Conservation (phyloP, 345 rosid genomes). For the Melaleuca alternifolia region DNA sequence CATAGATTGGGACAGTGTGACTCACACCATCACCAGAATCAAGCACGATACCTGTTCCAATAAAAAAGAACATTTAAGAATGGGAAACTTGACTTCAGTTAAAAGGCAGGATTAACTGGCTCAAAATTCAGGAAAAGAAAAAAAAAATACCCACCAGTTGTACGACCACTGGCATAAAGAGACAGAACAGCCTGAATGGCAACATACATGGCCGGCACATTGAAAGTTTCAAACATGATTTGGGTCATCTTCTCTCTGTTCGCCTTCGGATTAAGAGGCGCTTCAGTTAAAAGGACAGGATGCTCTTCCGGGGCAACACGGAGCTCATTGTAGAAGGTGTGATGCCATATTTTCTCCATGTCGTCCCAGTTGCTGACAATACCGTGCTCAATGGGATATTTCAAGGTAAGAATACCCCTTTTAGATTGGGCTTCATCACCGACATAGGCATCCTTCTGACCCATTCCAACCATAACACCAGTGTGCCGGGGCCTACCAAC, state of each 20-base stretch:
- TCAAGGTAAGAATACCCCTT: slow-evolving; percentile 61
- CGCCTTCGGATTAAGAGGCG: slow-evolving; percentile 51
- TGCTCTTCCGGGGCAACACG: slow-evolving; percentile 57
- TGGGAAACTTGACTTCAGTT: neutral
- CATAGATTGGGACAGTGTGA: slow-evolving; percentile 53
- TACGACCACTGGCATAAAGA: slow-evolving; percentile 48
- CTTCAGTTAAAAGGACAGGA: slow-evolving; percentile 47
- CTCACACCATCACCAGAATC: slow-evolving; percentile 67
- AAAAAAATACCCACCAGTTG: slow-evolving; percentile 19
- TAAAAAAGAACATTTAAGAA: neutral
- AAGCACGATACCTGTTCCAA: slow-evolving; percentile 36
- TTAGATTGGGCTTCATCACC: slow-evolving; percentile 66
- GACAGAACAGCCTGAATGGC: slow-evolving; percentile 51
- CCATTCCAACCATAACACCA: slow-evolving; percentile 72
- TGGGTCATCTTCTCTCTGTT: slow-evolving; percentile 63
- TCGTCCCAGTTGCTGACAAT: slow-evolving; percentile 71
- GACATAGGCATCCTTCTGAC: slow-evolving; percentile 58
- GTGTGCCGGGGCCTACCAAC: slow-evolving; percentile 58
- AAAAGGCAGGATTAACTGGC: neutral
- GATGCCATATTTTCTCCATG: slow-evolving; percentile 71
- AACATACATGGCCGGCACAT: slow-evolving; percentile 55
- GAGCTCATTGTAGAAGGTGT: slow-evolving; percentile 59
- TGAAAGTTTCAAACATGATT: slow-evolving; percentile 58
- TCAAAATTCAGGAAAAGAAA: neutral
- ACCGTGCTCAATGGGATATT: slow-evolving; percentile 60